A percentile compares a stretch with the other conserved stretches of the same genome.
phyloP scores from a whole-genome alignment of 2,329 filamentous ascomycete species.

The Microdochium bolleyi region DNA sequence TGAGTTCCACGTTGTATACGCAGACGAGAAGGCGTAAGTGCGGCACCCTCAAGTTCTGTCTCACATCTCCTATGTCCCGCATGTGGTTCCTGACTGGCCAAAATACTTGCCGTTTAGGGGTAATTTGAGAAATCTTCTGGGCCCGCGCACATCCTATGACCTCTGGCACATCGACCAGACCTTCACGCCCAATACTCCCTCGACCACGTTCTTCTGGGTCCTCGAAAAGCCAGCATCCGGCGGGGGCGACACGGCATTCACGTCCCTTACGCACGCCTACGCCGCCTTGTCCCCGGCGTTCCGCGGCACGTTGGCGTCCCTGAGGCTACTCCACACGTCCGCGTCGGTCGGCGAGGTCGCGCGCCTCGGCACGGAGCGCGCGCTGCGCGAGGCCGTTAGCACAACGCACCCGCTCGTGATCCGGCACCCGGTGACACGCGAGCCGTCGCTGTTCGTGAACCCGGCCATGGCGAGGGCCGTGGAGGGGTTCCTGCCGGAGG shows the following conservation, averaged over 20 bases:
- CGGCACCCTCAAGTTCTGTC: not conserved
- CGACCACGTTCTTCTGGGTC: slow-evolving; percentile 24
- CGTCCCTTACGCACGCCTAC: slow-evolving; percentile 18
- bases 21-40: slow-evolving; percentile 19
- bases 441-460: slow-evolving; percentile 63
- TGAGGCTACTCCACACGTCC: slow-evolving; percentile 10
- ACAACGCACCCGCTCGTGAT: slow-evolving; percentile 19
- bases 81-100: no score
- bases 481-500: slow-evolving; percentile 61
- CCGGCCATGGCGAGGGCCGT: slow-evolving; percentile 54
- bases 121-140: slow-evolving; percentile 17
- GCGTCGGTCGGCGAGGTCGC: slow-evolving; percentile 19
- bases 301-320: slow-evolving; percentile 2
- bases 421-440: slow-evolving; percentile 54
- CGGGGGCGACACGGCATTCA: slow-evolving; percentile 21
- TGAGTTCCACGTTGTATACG: slow-evolving; percentile 23
- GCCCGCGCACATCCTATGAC: slow-evolving; percentile 16
- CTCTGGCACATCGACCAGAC: slow-evolving; percentile 25
- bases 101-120: slow-evolving; percentile 6
- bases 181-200: slow-evolving; percentile 20
- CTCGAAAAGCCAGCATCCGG: slow-evolving; percentile 15
- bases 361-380: slow-evolving; percentile 17
- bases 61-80: no score
- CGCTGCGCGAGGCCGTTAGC: slow-evolving; percentile 17
- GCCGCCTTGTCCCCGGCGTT: slow-evolving; percentile 19